A percentile compares a stretch with the other conserved stretches of the same genome.
These are phyloP conservation scores for Phenoliferia sp. DNA, from an alignment of 1,284 basidiomycete species.

Conservation along the genomic window DNA sequence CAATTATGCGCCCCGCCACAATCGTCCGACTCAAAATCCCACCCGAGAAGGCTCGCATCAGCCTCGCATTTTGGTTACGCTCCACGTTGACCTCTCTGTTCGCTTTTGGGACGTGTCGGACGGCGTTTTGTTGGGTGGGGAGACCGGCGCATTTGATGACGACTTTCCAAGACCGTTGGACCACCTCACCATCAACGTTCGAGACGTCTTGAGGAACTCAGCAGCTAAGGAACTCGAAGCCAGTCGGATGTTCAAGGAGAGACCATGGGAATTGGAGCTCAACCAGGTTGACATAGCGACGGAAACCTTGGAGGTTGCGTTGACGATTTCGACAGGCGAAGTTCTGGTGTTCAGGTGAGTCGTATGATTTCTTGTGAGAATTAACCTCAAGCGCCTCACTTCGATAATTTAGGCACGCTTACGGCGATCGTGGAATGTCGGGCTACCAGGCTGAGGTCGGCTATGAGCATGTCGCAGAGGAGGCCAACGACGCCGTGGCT, in stretches of 20 bases:
- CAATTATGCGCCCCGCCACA: conserved; percentile 35
- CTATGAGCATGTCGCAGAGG: conserved; percentile 11
- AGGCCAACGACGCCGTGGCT: conserved; percentile 12
- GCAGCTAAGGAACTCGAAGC: conserved; percentile 20
- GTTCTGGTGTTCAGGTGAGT: conserved; percentile 58
- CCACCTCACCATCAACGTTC: conserved; percentile 58
- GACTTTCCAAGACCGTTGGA: conserved; percentile 58
- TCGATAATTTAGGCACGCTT: neutral
- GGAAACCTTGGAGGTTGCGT: conserved; percentile 62
- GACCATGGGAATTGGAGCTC: conserved; percentile 33
- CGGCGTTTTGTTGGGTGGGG: conserved; percentile 13
- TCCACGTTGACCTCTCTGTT: conserved; percentile 60
- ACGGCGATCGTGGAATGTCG: conserved; percentile 1
- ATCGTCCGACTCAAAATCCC: conserved; percentile 22
- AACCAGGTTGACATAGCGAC: conserved; percentile 50
- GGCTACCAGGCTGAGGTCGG: neutral
- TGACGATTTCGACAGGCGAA: conserved; percentile 61
- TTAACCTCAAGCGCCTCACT: conserved; percentile 9
- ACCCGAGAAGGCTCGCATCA: conserved; percentile 40
- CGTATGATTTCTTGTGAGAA: conserved; percentile 47
- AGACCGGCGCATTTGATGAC: conserved; percentile 37
- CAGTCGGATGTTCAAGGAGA: conserved; percentile 15
- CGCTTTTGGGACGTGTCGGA: conserved; percentile 55
- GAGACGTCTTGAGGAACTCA: conserved; percentile 47
- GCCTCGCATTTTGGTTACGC: conserved; percentile 56